phyloP scores from a whole-genome alignment of 495 filamentous ascomycete genomes.

The Elasticomyces elasticus region DNA sequence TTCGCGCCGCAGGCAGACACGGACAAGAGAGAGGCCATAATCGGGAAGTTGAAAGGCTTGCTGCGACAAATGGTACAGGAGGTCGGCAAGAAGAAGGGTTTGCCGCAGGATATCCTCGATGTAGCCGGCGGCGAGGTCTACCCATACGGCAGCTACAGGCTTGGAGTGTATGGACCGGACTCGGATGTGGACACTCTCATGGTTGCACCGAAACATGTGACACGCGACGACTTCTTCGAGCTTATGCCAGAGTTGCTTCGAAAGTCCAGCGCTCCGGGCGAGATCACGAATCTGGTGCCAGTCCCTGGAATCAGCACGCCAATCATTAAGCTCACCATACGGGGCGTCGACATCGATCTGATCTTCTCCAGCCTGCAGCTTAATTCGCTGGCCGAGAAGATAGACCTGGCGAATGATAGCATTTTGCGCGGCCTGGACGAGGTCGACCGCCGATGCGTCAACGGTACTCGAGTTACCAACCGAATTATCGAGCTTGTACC shows the following conservation, averaged over 20 bases:
- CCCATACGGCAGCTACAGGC: constrained; percentile 85
- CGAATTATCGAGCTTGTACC: constrained; percentile 84
- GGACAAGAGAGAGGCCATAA: constrained; percentile 51
- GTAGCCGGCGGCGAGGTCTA: constrained; percentile 82
- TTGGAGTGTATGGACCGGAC: constrained; percentile 91
- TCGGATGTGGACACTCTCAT: constrained; percentile 97
- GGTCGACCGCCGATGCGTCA: constrained; percentile 73
- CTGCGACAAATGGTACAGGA: constrained; percentile 73
- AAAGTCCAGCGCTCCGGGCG: constrained; percentile 59
- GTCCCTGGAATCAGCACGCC: constrained; percentile 87
- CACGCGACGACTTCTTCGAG: constrained; percentile 80
- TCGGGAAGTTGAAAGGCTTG: constrained; percentile 52
- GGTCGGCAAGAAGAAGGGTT: constrained; percentile 64
- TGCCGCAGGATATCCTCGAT: constrained; percentile 65
- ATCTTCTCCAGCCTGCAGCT: constrained; percentile 75
- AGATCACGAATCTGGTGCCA: constrained; percentile 74
- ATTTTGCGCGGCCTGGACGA: constrained; percentile 80
- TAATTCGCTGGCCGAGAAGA: constrained; percentile 58
- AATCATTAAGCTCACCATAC: constrained; percentile 89
- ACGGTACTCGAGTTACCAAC: constrained; percentile 86
- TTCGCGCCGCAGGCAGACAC: constrained; percentile 75
- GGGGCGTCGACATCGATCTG: constrained; percentile 85
- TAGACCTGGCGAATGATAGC: constrained; percentile 69
- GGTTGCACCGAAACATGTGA: constrained; percentile 77
- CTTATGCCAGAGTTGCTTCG: constrained; percentile 69